phyloP scores from a whole-genome alignment of 257 asterid species.

The Solanum paucissectum region DNA sequence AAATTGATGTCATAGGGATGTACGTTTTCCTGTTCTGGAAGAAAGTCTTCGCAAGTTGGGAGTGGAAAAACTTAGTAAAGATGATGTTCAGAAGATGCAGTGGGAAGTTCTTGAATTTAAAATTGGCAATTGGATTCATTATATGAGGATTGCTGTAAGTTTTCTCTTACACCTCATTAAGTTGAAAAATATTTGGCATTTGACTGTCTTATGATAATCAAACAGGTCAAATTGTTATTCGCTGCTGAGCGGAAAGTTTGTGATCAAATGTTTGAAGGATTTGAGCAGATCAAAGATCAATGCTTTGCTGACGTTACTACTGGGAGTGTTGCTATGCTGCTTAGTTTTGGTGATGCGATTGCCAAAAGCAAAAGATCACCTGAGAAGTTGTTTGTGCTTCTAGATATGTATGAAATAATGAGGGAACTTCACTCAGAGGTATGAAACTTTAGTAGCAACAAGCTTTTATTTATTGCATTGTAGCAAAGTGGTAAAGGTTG shows the following conservation, averaged over 20 bases:
- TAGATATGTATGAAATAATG: conserved; percentile 99
- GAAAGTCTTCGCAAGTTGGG: conserved; percentile 96
- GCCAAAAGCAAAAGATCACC: conserved; percentile 99
- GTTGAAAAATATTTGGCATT: background rate
- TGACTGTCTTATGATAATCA: conserved; percentile 5
- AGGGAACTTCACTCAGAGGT: conserved; percentile 95
- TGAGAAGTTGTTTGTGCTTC: conserved; percentile 90
- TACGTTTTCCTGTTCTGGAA: conserved; percentile 83
- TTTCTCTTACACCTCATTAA: conserved; percentile 4
- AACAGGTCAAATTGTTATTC: conserved; percentile 89
- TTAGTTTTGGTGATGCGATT: conserved; percentile 98
- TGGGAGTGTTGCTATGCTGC: conserved; percentile 87
- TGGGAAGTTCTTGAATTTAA: conserved; percentile 99
- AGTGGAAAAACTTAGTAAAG: conserved; percentile 98
- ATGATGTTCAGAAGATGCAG: conserved; percentile 97
- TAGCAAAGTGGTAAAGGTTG: background rate
- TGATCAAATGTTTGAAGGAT: conserved; percentile 86
- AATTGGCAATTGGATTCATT: conserved; percentile 99
- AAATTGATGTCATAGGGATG: conserved; percentile 38
- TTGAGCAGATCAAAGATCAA: conserved; percentile 77
- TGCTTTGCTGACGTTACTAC: conserved; percentile 89
- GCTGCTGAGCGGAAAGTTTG: conserved; percentile 96
- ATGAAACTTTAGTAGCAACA: conserved; percentile 8
- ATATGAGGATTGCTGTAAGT: conserved; percentile 96
- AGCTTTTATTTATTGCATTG: background rate